phyloP scores from a whole-genome alignment of 805 yeast genomes.

The Phaffomyces thermotolerans region DNA sequence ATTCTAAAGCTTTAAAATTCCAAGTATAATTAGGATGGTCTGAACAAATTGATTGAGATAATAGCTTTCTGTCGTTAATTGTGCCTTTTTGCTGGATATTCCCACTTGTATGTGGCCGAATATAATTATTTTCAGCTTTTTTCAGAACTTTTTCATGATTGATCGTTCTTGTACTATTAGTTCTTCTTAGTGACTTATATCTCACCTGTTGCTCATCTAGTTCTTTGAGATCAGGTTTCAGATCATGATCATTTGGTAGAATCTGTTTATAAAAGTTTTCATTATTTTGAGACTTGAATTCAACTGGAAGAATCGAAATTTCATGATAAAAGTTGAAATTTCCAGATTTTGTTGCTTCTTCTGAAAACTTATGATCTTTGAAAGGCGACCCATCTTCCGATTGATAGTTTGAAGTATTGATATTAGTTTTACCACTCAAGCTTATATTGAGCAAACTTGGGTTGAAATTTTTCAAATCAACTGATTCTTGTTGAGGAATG shows the following conservation, averaged over 20 bases:
- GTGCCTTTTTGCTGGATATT: neutral
- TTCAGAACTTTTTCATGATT: neutral
- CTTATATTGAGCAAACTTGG: neutral
- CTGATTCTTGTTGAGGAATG: neutral
- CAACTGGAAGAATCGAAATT: slow-evolving; percentile 1
- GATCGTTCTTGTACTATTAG: neutral
- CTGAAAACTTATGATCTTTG: neutral
- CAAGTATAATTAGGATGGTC: neutral
- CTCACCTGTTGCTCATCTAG: neutral
- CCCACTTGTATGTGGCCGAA: neutral
- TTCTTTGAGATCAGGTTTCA: neutral
- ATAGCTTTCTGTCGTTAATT: neutral
- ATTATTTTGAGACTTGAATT: neutral
- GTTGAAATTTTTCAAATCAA: neutral
- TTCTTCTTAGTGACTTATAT: neutral
- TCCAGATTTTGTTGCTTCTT: neutral
- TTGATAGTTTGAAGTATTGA: neutral
- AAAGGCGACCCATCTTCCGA: too few species aligned
- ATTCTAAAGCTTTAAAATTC: neutral
- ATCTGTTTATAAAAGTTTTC: slow-evolving; percentile 1
- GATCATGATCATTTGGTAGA: neutral
- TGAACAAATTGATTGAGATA: neutral
- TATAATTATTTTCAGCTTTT: neutral
- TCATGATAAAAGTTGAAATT: slow-evolving; percentile 3
- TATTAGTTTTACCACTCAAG: neutral